Conservation (phyloP, 352 stramenopile genomes). For the Globisporangium iwayamae region DNA sequence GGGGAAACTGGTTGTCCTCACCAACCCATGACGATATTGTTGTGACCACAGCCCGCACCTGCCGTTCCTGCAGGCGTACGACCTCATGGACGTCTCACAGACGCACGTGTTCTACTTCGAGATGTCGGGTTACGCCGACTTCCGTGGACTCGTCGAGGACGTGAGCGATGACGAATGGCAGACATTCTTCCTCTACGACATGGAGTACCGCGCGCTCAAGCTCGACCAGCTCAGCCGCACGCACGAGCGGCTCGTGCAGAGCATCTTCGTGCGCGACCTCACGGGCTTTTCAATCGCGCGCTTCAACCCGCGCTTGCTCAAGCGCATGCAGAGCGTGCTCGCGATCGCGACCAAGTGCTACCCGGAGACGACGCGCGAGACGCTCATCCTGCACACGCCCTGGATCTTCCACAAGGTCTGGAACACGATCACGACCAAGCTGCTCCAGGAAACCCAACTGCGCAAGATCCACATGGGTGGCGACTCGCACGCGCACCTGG, state of each 20-base stretch:
- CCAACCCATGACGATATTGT: not conserved
- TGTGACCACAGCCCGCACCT: conserved; percentile 32
- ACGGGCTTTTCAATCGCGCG: conserved; percentile 60
- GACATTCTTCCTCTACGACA: conserved; percentile 67
- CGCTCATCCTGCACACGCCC: conserved; percentile 53
- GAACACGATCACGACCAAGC: conserved; percentile 44
- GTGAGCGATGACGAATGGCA: conserved; percentile 69
- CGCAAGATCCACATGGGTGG: conserved; percentile 61
- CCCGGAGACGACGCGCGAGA: conserved; percentile 53
- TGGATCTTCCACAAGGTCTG: conserved; percentile 80
- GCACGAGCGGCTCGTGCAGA: conserved; percentile 53
- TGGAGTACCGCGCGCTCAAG: conserved; percentile 63
- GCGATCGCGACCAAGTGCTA: conserved; percentile 61
- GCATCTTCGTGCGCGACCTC: conserved; percentile 60
- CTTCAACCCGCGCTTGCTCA: conserved; percentile 51
- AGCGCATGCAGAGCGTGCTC: conserved; percentile 35
- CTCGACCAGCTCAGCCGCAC: conserved; percentile 65
- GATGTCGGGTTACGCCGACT: conserved; percentile 62
- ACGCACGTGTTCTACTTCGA: conserved; percentile 66
- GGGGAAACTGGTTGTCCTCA: not conserved
- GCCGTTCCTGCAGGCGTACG: conserved; percentile 60
- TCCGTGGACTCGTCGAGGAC: conserved; percentile 52
- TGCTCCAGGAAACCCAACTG: conserved; percentile 56
- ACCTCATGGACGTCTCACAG: conserved; percentile 37
- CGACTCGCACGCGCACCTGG: conserved; percentile 39